These are phyloP conservation scores for Cercospora berteroae DNA, from an alignment of 2,329 filamentous ascomycete species.

Conservation along the genomic window DNA sequence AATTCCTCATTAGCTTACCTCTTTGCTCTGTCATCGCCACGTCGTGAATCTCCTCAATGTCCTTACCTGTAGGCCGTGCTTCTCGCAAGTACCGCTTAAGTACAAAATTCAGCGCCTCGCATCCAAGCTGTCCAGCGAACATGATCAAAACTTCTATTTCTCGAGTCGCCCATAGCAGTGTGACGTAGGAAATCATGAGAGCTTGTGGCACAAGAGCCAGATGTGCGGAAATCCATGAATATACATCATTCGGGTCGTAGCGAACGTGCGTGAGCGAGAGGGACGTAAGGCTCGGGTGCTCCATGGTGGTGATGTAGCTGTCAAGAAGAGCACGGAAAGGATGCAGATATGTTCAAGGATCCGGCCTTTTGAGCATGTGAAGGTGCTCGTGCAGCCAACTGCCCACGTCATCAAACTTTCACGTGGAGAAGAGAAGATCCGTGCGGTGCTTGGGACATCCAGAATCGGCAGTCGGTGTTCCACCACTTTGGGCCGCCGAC, in stretches of 20 bases:
- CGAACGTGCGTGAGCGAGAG: slow-evolving; percentile 93
- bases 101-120: slow-evolving; percentile 85
- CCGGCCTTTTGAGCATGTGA: neutral
- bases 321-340: neutral
- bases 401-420: neutral
- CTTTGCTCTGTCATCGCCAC: neutral
- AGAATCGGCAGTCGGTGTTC: slow-evolving; percentile 7
- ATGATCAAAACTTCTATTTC: slow-evolving; percentile 86
- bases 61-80: slow-evolving; percentile 75
- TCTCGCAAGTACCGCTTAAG: slow-evolving; percentile 91
- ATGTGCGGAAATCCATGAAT: slow-evolving; percentile 89
- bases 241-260: slow-evolving; percentile 84
- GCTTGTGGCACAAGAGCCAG: slow-evolving; percentile 91
- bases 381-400: neutral
- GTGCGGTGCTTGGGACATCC: neutral
- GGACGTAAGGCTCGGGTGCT: slow-evolving; percentile 68
- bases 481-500: slow-evolving; percentile 1
- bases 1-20: neutral
- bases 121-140: slow-evolving; percentile 86
- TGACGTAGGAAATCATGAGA: slow-evolving; percentile 84
- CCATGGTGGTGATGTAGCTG: slow-evolving; percentile 39
- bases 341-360: neutral
- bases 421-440: neutral
- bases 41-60: neutral
- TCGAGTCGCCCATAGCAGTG: slow-evolving; percentile 84